Evolutionary conservation across 306 rosid genomes (phyloP).

Genomic region (Benincasa hispida): DNA sequence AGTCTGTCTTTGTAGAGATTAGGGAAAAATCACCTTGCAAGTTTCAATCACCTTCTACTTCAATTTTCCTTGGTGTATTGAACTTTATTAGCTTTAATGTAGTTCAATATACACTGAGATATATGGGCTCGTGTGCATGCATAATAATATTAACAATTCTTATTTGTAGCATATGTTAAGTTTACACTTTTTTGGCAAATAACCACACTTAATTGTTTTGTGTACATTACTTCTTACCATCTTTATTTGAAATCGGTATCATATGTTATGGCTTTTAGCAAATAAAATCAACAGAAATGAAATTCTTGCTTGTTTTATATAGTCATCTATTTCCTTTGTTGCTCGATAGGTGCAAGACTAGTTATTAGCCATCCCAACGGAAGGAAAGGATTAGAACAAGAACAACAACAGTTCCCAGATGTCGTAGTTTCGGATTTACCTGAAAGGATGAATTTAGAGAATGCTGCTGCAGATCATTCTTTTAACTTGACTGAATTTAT

Average conservation of each 20-base stretch:
- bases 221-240: background rate
- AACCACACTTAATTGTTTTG: background rate
- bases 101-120: background rate
- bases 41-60: background rate
- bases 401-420: conserved; percentile 39
- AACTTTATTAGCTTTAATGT: background rate
- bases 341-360: conserved; percentile 56
- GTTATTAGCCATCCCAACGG: conserved; percentile 83
- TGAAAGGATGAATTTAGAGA: conserved; percentile 36
- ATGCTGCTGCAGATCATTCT: conserved; percentile 45
- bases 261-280: background rate
- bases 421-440: conserved; percentile 63
- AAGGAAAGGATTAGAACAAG: conserved; percentile 46
- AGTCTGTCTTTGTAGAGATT: background rate
- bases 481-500: conserved; percentile 51
- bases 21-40: background rate
- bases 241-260: background rate
- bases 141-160: too few species aligned
- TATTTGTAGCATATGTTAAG: background rate
- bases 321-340: conserved; percentile 1
- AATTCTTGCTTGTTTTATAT: background rate
- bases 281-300: background rate
- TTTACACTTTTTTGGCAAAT: background rate
- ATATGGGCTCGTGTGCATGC: background rate
- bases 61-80: background rate